A percentile compares a stretch with the other conserved stretches of the same genome.
Evolutionary conservation across 345 rosid species (phyloP).

Genomic region (Ceriops zippeliana): DNA sequence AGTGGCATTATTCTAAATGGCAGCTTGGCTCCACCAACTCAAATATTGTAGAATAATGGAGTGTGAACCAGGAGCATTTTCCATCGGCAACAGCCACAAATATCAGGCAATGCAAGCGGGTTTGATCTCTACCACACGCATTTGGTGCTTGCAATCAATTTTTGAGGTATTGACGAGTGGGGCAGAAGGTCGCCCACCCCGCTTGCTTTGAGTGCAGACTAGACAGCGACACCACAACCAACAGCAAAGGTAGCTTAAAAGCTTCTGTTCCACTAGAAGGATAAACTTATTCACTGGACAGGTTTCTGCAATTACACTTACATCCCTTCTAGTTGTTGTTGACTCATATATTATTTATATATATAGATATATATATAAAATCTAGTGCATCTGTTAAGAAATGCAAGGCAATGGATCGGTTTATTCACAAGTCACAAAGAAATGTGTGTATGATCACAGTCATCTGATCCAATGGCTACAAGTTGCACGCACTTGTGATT

Average conservation of each 20-base stretch:
- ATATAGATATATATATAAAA: too few relatives aligned
- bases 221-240: constrained; percentile 41
- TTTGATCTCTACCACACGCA: neutral
- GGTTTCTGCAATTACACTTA: too few relatives aligned
- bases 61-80: too few relatives aligned
- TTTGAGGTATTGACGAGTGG: constrained; percentile 12
- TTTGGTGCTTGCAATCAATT: constrained; percentile 30
- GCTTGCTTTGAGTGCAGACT: constrained; percentile 1
- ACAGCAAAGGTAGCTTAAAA: constrained; percentile 16
- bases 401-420: too few relatives aligned
- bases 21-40: too few relatives aligned
- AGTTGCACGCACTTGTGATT: constrained; percentile 19
- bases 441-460: neutral
- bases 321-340: too few relatives aligned
- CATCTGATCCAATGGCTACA: neutral
- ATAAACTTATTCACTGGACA: neutral
- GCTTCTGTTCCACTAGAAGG: neutral
- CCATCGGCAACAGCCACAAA: constrained; percentile 11
- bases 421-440: too few relatives aligned
- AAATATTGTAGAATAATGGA: too few relatives aligned
- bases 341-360: too few relatives aligned
- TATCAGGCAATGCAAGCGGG: constrained; percentile 9
- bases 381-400: too few relatives aligned
- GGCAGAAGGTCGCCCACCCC: constrained; percentile 6
- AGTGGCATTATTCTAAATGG: too few relatives aligned